phyloP scores from a whole-genome alignment of 108 stramenopile species.

The Aurantiochytrium sp. region DNA sequence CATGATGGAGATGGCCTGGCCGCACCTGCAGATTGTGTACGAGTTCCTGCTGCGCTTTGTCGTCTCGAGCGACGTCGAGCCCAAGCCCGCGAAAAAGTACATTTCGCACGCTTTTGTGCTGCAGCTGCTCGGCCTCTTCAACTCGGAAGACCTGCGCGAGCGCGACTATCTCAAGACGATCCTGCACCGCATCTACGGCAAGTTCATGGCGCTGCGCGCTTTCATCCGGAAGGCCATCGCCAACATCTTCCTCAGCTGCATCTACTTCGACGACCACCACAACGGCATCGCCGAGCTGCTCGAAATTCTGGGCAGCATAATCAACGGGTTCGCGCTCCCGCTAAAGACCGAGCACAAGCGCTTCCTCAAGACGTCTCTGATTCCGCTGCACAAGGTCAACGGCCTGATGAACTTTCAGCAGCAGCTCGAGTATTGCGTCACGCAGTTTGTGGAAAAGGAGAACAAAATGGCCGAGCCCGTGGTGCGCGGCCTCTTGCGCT shows the following conservation, averaged over 20 bases:
- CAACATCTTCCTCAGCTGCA: conserved; percentile 37
- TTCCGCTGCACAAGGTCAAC: conserved; percentile 42
- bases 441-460: conserved; percentile 47
- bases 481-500: conserved; percentile 33
- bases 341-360: conserved; percentile 45
- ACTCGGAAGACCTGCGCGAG: conserved; percentile 42
- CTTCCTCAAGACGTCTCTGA: conserved; percentile 30
- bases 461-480: conserved; percentile 7
- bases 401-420: conserved; percentile 32
- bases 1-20: conserved; percentile 43
- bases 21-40: conserved; percentile 48
- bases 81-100: conserved; percentile 23
- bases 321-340: conserved; percentile 49
- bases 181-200: conserved; percentile 40
- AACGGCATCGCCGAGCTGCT: conserved; percentile 47
- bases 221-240: conserved; percentile 38
- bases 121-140: conserved; percentile 34
- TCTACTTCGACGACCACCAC: conserved; percentile 39
- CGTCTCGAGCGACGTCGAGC: background rate
- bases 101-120: conserved; percentile 32
- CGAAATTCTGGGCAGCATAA: conserved; percentile 45
- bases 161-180: conserved; percentile 47
- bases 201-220: conserved; percentile 37
- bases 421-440: conserved; percentile 42
- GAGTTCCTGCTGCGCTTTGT: conserved; percentile 46